Base-by-base conservation (phyloP, 345 rosid species). In the Firmiana major region DNA sequence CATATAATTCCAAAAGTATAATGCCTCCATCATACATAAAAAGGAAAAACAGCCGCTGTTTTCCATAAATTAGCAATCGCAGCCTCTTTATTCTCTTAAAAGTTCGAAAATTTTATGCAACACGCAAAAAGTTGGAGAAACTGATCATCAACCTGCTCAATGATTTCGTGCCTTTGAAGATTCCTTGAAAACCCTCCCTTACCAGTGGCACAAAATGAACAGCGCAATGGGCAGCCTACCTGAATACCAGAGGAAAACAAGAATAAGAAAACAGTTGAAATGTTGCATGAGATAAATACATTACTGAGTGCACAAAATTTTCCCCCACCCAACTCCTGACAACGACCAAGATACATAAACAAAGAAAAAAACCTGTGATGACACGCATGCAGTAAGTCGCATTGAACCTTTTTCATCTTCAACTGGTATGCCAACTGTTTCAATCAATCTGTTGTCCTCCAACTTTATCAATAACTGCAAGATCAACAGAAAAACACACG, bases 131-230 rank as follows among this genome's bases (percentile, higher is more conserved):
- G 16, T 43, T 75, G 7, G 51, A 75, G 74, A 34, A 31, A 60
- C 16, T 3, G 31, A 43, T 74, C 36, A 46, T 46, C 64, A 9
- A 93, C 98, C 98, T 96, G 99, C 87, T 92, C 97, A 69, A 93
- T 79, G 76, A 96, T 93, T 81, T 93, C 99, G 81, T 96, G 99
- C 70, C 91, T 78, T 62, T 82, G 75, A 77, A 96, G 99, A 86
- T 96, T 96, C 81, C 99, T 90, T 45, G 97, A 92, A 83, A 81
- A 96, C 21, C 98, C 99, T 67, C 99, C 99, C 84, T 92, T 96
- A 54, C 98, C 99, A 48, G 99, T 93, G 77, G 99, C 98, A 89
- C 98, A 93, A 82, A 96, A 96, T n/a, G 97, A 96, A 86, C 98
- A 92, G 57, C 90, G 94, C 79, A 96, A 83, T 0, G 99, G 97